Evolutionary conservation across 2,329 filamentous ascomycete species (phyloP).

Genomic region (Canariomyces notabilis): DNA sequence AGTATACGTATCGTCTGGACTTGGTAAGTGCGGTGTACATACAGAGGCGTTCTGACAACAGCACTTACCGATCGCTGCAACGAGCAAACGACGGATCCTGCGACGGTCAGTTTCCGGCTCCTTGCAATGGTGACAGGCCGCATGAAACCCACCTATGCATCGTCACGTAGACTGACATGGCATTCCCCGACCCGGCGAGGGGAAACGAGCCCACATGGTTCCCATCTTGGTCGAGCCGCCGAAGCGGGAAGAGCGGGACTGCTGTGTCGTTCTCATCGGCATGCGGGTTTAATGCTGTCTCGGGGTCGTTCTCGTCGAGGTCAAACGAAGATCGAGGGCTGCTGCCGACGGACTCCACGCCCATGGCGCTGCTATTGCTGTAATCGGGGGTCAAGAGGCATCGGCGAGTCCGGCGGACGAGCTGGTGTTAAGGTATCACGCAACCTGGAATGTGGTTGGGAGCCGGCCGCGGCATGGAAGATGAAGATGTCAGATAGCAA

Average conservation of each 20-base stretch:
- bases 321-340: constrained; percentile 14
- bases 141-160: constrained; percentile 26
- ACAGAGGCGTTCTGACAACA: background rate
- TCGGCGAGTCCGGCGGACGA: background rate
- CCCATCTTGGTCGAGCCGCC: constrained; percentile 13
- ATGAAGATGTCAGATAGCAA: too few relatives aligned
- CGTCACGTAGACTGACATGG: constrained; percentile 26
- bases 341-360: constrained; percentile 7
- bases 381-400: constrained; percentile 7
- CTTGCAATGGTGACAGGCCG: too few relatives aligned
- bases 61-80: constrained; percentile 24
- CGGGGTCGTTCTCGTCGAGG: constrained; percentile 18
- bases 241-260: constrained; percentile 17
- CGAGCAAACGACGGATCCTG: constrained; percentile 25
- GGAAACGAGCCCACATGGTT: constrained; percentile 7
- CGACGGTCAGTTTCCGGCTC: constrained; percentile 5
- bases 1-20: constrained; percentile 39
- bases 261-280: constrained; percentile 16
- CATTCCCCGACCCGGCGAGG: constrained; percentile 4
- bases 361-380: constrained; percentile 12
- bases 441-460: too few relatives aligned
- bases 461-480: too few relatives aligned
- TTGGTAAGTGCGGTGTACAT: background rate
- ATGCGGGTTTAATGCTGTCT: constrained; percentile 17
- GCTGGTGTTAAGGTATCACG: background rate